phyloP scores from a whole-genome alignment of 345 rosid species.

The Syzygium grande region DNA sequence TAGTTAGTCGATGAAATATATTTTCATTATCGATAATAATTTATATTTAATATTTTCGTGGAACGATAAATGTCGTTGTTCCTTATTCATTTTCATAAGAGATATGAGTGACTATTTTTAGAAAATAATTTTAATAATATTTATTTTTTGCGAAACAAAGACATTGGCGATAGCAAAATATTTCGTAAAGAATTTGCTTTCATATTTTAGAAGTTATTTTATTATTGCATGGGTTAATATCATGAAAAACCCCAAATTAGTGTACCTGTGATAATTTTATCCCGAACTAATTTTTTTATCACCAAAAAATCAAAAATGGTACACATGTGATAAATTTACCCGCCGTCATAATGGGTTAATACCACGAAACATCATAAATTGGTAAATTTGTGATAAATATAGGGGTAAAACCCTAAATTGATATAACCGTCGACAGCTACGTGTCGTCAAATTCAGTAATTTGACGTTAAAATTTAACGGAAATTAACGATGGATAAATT shows the following conservation, averaged over 20 bases:
- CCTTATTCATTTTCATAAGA: fast-evolving
- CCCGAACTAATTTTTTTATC: too few species aligned
- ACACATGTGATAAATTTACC: fast-evolving
- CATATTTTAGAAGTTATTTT: too few species aligned
- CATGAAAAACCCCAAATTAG: fast-evolving
- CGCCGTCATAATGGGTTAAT: too few species aligned
- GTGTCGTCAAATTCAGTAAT: too few species aligned
- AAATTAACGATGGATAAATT: fast-evolving
- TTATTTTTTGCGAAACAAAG: too few species aligned
- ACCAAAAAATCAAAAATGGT: fast-evolving
- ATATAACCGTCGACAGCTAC: too few species aligned
- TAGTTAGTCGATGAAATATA: not conserved
- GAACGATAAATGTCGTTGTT: fast-evolving
- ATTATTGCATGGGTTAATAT: not conserved
- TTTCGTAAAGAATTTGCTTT: not conserved
- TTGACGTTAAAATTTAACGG: too few species aligned
- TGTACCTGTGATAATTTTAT: fast-evolving
- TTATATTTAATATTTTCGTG: fast-evolving
- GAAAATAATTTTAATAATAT: not conserved
- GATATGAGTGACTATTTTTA: not conserved
- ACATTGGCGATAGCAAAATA: too few species aligned
- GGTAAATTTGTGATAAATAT: too few species aligned
- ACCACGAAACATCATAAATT: too few species aligned
- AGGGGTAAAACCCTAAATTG: too few species aligned
- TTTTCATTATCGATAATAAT: fast-evolving